Percentiles rank a stretch among this genome's conserved stretches.
These are phyloP conservation scores for Venturiaceae sp. DNA, from an alignment of 2,329 filamentous ascomycete genomes.

Conservation along the genomic window DNA sequence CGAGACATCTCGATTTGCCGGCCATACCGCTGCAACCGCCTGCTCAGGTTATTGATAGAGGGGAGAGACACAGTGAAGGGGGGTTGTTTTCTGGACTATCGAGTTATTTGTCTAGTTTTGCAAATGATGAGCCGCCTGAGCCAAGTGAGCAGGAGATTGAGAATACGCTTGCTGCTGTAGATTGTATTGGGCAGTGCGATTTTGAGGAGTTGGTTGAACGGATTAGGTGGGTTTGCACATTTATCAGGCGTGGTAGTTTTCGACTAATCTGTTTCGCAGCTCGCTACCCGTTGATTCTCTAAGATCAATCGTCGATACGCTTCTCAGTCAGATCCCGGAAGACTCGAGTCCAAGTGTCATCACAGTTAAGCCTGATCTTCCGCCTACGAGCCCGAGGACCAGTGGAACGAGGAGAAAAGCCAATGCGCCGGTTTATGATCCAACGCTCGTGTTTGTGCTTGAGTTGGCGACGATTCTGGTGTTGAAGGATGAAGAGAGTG, in stretches of 20 bases:
- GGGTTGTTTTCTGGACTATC: constrained; percentile 91
- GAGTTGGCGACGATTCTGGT: constrained; percentile 81
- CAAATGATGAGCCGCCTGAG: constrained; percentile 93
- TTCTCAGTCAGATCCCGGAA: constrained; percentile 80
- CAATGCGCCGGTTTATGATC: constrained; percentile 59
- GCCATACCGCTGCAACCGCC: constrained; percentile 84
- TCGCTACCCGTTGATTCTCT: constrained; percentile 51
- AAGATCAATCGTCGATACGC: constrained; percentile 55
- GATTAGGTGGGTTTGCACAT: constrained; percentile 31
- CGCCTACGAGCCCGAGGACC: constrained; percentile 46
- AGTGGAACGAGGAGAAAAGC: constrained; percentile 35
- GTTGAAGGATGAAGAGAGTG: constrained; percentile 63
- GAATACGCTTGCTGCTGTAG: constrained; percentile 86
- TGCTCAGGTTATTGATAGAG: constrained; percentile 86
- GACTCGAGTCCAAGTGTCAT: constrained; percentile 74
- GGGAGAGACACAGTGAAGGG: constrained; percentile 64
- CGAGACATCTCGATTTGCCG: constrained; percentile 59
- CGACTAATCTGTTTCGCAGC: constrained; percentile 29
- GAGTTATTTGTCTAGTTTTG: constrained; percentile 97
- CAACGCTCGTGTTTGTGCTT: constrained; percentile 78
- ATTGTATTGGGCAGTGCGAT: constrained; percentile 85
- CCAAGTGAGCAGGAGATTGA: constrained; percentile 96
- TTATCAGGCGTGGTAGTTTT: constrained; percentile 45
- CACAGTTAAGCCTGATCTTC: constrained; percentile 77
- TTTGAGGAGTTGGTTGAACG: constrained; percentile 77